Evolutionary conservation across 1,284 basidiomycete genomes (phyloP).

Genomic region (Pterulicium gracile): DNA sequence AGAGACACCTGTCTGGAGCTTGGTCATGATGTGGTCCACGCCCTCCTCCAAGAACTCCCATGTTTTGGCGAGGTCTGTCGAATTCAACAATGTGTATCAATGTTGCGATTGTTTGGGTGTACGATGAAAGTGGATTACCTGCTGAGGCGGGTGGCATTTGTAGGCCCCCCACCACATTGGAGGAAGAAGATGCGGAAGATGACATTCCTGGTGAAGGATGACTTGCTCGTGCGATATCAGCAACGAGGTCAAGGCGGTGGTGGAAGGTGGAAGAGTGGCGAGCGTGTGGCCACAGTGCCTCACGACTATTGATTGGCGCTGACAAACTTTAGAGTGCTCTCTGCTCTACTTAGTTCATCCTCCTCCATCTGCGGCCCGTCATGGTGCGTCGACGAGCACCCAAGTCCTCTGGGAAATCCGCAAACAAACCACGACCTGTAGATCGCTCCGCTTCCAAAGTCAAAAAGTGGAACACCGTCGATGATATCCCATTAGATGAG

Average conservation of each 20-base stretch:
- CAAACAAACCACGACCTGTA: conserved; percentile 31
- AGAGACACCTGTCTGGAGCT: conserved; percentile 80
- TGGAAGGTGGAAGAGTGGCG: neutral
- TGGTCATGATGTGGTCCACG: conserved; percentile 87
- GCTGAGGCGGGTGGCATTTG: neutral
- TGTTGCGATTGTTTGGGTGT: too few relatives aligned
- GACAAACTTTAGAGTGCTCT: too few relatives aligned
- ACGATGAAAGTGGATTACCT: neutral
- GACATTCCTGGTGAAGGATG: neutral
- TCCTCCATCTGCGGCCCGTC: neutral
- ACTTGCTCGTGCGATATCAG: neutral
- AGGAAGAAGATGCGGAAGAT: neutral
- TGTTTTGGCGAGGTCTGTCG: conserved; percentile 67
- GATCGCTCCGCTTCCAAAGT: conserved; percentile 40
- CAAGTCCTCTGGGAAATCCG: conserved; percentile 14
- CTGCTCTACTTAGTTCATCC: too few relatives aligned
- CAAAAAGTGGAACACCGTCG: conserved; percentile 50
- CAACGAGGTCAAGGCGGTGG: too few relatives aligned
- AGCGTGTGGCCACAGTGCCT: neutral
- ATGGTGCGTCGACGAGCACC: conserved; percentile 21
- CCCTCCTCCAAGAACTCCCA: conserved; percentile 86
- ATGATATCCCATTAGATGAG: conserved; percentile 64
- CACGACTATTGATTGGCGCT: too few relatives aligned
- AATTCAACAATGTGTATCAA: too few relatives aligned
- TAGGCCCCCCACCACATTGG: neutral